Percentiles rank a stretch among this genome's conserved stretches.
These are phyloP conservation scores for Penicillium steckii DNA, from an alignment of 495 filamentous ascomycete genomes.

Conservation along the genomic window DNA sequence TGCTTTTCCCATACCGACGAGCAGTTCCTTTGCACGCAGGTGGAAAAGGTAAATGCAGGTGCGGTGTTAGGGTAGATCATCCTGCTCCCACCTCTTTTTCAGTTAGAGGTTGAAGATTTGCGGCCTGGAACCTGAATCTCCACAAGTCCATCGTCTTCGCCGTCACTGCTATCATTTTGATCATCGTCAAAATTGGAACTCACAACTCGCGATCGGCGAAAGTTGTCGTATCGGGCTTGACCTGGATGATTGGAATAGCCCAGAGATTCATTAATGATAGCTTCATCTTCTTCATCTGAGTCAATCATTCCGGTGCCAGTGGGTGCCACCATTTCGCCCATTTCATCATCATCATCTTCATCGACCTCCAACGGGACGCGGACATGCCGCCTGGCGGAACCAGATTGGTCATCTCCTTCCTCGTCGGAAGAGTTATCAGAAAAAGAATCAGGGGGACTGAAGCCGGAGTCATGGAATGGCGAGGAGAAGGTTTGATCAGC, in stretches of 20 bases:
- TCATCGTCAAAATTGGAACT: constrained; percentile 42
- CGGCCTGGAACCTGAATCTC: constrained; percentile 46
- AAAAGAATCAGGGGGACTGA: constrained; percentile 43
- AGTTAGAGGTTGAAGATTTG: constrained; percentile 35
- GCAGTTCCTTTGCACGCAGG: not conserved
- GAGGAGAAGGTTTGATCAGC: constrained; percentile 32
- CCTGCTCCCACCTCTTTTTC: not conserved
- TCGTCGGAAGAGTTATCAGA: constrained; percentile 45
- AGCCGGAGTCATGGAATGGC: constrained; percentile 39
- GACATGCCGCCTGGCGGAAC: constrained; percentile 35
- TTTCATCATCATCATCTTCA: constrained; percentile 49
- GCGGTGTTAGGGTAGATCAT: not conserved
- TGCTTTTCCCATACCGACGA: not conserved
- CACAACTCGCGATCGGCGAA: constrained; percentile 31
- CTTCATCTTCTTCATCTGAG: constrained; percentile 49
- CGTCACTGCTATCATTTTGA: constrained; percentile 47
- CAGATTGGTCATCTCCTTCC: constrained; percentile 32
- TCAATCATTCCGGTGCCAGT: constrained; percentile 39
- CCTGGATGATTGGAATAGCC: constrained; percentile 41
- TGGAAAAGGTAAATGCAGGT: not conserved
- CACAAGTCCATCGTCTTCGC: constrained; percentile 49
- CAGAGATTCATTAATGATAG: constrained; percentile 48
- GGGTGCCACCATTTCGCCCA: constrained; percentile 50
- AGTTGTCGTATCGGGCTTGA: constrained; percentile 34
- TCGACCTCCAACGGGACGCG: constrained; percentile 48